These are phyloP conservation scores for Trichophyton benhamiae DNA, from an alignment of 2,329 filamentous ascomycete genomes.

Conservation along the genomic window DNA sequence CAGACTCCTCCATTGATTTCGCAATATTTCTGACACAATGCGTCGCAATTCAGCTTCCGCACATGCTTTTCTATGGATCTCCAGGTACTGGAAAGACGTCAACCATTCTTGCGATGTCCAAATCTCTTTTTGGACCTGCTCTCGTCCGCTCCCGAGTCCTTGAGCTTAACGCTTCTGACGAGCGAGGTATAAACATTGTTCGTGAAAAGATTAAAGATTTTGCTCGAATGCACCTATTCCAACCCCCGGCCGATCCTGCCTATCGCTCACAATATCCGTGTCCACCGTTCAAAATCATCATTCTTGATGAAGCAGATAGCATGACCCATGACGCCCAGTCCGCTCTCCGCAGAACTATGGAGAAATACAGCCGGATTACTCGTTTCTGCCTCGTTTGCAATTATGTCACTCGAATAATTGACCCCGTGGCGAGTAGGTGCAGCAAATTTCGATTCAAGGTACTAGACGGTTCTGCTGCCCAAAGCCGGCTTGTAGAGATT, in stretches of 20 bases:
- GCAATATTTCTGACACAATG: constrained; percentile 10
- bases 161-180: constrained; percentile 96
- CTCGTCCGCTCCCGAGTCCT: constrained; percentile 90
- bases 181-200: constrained; percentile 93
- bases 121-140: constrained; percentile 92
- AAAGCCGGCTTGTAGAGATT: constrained; percentile 67
- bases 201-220: constrained; percentile 98
- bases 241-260: constrained; percentile 56
- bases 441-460: constrained; percentile 98
- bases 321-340: constrained; percentile 98
- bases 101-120: constrained; percentile 90
- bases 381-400: constrained; percentile 97
- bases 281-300: constrained; percentile 97
- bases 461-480: constrained; percentile 74
- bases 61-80: constrained; percentile 98
- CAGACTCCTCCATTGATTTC: neutral
- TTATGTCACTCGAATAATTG: constrained; percentile 96
- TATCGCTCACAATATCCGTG: constrained; percentile 66
- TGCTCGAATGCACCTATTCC: constrained; percentile 83
- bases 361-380: constrained; percentile 93
- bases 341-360: constrained; percentile 89
- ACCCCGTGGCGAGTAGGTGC: constrained; percentile 84
- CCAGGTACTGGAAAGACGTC: constrained; percentile 97
- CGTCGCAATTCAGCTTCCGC: constrained; percentile 55
- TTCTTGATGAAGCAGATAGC: constrained; percentile 93